Evolutionary conservation across 352 stramenopile genomes (phyloP).

Genomic region (Globisporangium paroecandrum): DNA sequence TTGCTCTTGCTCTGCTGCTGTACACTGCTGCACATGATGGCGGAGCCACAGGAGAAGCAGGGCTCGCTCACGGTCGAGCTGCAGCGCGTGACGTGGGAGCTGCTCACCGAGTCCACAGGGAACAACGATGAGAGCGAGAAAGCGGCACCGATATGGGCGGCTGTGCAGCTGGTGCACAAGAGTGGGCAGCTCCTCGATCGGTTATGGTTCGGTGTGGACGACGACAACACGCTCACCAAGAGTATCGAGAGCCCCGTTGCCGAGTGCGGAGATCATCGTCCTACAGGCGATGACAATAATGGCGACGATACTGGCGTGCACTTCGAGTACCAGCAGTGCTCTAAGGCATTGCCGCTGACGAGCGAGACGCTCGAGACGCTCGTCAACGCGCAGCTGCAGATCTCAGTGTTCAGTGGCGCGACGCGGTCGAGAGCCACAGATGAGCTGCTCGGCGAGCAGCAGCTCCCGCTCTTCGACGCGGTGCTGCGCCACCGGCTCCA

Average conservation of each 20-base stretch:
- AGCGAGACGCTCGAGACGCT: constrained; percentile 36
- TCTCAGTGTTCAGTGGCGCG: constrained; percentile 41
- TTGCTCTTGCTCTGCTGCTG: not conserved
- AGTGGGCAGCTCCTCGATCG: constrained; percentile 27
- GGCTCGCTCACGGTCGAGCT: constrained; percentile 43
- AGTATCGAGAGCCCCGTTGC: constrained; percentile 25
- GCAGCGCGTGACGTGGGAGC: constrained; percentile 26
- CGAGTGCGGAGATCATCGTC: not conserved
- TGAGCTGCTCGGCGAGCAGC: constrained; percentile 30
- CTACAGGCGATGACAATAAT: not conserved
- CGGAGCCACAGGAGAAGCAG: constrained; percentile 2
- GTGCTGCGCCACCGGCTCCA: constrained; percentile 24
- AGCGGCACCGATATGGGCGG: constrained; percentile 29
- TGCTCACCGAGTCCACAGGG: not conserved
- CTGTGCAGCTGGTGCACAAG: constrained; percentile 35
- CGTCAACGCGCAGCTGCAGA: constrained; percentile 28
- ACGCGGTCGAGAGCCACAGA: constrained; percentile 30
- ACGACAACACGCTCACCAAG: constrained; percentile 48
- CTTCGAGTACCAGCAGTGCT: constrained; percentile 53
- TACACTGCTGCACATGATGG: not conserved
- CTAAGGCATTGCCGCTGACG: constrained; percentile 33
- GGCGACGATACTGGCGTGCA: not conserved
- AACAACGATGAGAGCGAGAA: constrained; percentile 6
- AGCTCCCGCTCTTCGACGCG: constrained; percentile 31
- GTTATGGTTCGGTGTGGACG: constrained; percentile 50